phyloP scores from a whole-genome alignment of 2,329 filamentous ascomycete genomes.

The Graphilbum fragrans region DNA sequence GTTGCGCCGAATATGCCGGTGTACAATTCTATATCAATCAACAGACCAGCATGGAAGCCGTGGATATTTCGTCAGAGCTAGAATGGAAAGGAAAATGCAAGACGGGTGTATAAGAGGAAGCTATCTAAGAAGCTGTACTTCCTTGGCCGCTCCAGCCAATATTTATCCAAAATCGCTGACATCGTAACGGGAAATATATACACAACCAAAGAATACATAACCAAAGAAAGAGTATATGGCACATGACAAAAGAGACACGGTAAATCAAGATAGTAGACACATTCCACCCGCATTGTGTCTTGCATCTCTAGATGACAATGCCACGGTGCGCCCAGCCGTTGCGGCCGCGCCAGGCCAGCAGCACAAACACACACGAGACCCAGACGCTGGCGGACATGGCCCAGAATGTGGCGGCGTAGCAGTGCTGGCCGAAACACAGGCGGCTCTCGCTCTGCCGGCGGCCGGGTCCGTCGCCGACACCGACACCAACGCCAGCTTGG shows the following conservation, averaged over 20 bases:
- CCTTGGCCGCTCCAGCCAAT: too few relatives aligned
- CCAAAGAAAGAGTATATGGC: background rate
- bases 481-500: conserved; percentile 48
- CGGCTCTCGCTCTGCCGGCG: conserved; percentile 7
- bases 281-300: background rate
- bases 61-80: too few relatives aligned
- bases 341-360: conserved; percentile 71
- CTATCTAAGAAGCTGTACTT: too few relatives aligned
- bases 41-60: too few relatives aligned
- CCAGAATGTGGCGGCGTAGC: conserved; percentile 78
- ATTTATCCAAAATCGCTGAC: too few relatives aligned
- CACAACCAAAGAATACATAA: too few relatives aligned
- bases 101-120: background rate
- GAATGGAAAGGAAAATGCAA: too few relatives aligned
- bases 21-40: too few relatives aligned
- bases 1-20: too few relatives aligned
- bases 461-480: conserved; percentile 20
- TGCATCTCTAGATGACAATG: conserved; percentile 42
- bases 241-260: background rate
- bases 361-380: conserved; percentile 59
- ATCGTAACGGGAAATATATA: too few relatives aligned
- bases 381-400: conserved; percentile 72
- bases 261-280: background rate
- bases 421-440: conserved; percentile 70
- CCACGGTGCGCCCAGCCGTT: conserved; percentile 66